These are phyloP conservation scores for Mesostigma viride DNA, from an alignment of 139 green algal species.

Conservation along the genomic window DNA sequence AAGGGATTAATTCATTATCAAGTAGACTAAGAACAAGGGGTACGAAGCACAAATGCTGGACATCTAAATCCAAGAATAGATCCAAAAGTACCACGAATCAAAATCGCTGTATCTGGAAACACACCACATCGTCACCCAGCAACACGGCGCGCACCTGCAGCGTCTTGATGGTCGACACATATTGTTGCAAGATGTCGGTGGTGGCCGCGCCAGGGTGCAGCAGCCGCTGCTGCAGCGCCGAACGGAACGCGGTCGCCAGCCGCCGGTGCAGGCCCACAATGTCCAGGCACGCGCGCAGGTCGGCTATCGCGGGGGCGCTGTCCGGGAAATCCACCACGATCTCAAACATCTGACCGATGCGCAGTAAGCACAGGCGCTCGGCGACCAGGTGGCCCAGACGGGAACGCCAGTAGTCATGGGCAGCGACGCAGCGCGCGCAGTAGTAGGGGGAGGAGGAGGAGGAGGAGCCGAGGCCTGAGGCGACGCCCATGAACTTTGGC, in stretches of 20 bases:
- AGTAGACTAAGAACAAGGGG: too few species aligned
- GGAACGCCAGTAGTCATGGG: slow-evolving; percentile 46
- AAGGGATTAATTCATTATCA: too few species aligned
- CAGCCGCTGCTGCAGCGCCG: slow-evolving; percentile 44
- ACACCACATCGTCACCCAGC: slow-evolving; percentile 38
- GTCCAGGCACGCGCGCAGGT: slow-evolving; percentile 58
- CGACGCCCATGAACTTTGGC: too few species aligned
- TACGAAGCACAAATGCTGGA: slow-evolving; percentile 10
- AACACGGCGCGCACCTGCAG: slow-evolving; percentile 28
- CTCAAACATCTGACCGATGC: slow-evolving; percentile 75
- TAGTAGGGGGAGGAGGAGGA: too few species aligned
- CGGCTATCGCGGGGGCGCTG: slow-evolving; percentile 26
- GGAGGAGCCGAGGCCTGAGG: neutral
- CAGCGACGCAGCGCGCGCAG: neutral
- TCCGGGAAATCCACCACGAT: slow-evolving; percentile 76
- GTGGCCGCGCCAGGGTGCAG: slow-evolving; percentile 81
- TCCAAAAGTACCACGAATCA: too few species aligned
- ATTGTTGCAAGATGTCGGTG: slow-evolving; percentile 77
- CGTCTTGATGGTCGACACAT: slow-evolving; percentile 68
- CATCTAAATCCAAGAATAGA: slow-evolving; percentile 18
- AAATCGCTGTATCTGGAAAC: too few species aligned
- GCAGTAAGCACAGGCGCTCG: slow-evolving; percentile 52
- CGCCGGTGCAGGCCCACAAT: slow-evolving; percentile 47
- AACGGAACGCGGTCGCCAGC: slow-evolving; percentile 24
- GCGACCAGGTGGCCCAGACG: slow-evolving; percentile 57